Base-by-base conservation (phyloP, 2,329 filamentous ascomycete species). In the Trichothecium sympodiale region DNA sequence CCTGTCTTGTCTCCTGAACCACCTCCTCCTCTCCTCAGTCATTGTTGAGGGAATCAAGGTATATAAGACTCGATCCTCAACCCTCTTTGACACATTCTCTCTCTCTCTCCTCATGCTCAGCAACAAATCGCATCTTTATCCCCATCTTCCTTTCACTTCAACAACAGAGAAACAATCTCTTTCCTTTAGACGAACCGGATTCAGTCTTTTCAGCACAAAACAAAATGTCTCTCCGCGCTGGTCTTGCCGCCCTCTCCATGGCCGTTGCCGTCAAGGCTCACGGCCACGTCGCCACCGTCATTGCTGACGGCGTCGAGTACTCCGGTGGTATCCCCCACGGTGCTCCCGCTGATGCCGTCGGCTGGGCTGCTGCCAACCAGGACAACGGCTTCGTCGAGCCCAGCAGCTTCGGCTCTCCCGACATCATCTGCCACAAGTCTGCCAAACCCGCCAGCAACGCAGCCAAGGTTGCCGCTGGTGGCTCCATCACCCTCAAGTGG, bases 391-490 rank as follows among this genome's bases (percentile, higher is more conserved):
- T 62, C 46, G 63, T 71, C 35, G 57, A 56, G 15, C 68, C 69
- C 20, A 56, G 52, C 32, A 45, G 50, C 29, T 64, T 59, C 35
- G 45, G 45, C 14, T 47, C 44, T 5, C 38, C 51, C n/a, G 62
- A 67, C 37, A 70, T 71, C 44, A 60, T 64, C 46, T 71, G 67
- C 50, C 63, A 69, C 51, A 59, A 58, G 40, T 52, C 45, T 15
- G 62, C 60, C 15, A 59, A 47, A 12, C 57, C 62, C 17, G 64
- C 57, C 8, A 40, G 52, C 28, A 54, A 67, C 9, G 86, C 91
- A 13, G 77, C 80, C 44, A 84, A 78, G 55, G 83, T 96, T 45
- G 85, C 86, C 6, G 80, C 83, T 52, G 86, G 88, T 18, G 88
- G 82, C 43, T 62, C 61, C 8, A 52, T 83, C 44, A 60, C 69